Percentiles rank a stretch among this genome's conserved stretches.
phyloP scores from a whole-genome alignment of 441 rosid genomes.

The Monsonia emarginata region DNA sequence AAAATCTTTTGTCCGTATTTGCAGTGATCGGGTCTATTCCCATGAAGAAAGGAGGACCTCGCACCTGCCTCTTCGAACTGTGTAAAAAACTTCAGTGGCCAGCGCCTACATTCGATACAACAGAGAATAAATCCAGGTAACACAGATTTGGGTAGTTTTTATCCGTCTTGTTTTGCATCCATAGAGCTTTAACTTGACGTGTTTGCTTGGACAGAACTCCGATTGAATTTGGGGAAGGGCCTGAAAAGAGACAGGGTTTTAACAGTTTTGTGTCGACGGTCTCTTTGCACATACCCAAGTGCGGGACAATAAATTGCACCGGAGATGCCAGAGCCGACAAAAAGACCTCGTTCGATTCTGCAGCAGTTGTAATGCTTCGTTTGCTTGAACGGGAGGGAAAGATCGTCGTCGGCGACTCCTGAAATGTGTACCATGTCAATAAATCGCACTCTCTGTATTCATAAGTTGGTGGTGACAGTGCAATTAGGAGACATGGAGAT shows the following conservation, averaged over 20 bases:
- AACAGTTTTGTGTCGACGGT: conserved; percentile 46
- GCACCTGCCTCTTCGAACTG: conserved; percentile 46
- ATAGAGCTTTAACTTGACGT: background rate
- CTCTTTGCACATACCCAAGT: conserved; percentile 39
- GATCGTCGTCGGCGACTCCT: conserved; percentile 28
- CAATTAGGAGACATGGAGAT: too few species aligned
- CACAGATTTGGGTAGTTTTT: background rate
- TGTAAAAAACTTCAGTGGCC: conserved; percentile 74
- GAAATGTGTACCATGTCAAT: background rate
- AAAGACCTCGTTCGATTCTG: conserved; percentile 75
- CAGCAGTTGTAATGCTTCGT: conserved; percentile 48
- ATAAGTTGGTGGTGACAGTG: too few species aligned
- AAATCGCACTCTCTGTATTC: too few species aligned
- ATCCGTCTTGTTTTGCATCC: background rate
- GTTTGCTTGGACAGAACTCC: conserved; percentile 32
- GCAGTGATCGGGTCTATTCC: conserved; percentile 39
- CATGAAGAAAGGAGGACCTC: conserved; percentile 76
- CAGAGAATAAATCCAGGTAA: conserved; percentile 51
- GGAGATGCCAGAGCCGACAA: conserved; percentile 75
- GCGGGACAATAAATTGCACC: conserved; percentile 33
- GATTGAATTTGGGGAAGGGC: conserved; percentile 37
- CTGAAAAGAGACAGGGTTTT: conserved; percentile 33
- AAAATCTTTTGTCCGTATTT: background rate
- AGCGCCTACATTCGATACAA: conserved; percentile 42
- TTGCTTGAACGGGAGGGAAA: conserved; percentile 48